Evolutionary conservation across 805 yeast genomes (phyloP).

Genomic region (Candida cerambycidarum): DNA sequence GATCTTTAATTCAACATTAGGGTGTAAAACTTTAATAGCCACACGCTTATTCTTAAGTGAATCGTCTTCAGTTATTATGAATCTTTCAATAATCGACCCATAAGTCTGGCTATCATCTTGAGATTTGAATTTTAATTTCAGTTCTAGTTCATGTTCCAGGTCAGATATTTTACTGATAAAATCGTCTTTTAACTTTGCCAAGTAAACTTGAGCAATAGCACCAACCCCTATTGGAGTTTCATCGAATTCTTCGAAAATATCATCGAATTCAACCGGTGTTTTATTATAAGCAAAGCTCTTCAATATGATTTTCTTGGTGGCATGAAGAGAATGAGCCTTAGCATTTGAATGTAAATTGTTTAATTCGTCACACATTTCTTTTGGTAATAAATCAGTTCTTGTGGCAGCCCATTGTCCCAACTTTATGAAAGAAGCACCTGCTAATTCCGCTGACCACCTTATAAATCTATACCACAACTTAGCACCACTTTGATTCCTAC

Average conservation of each 20-base stretch:
- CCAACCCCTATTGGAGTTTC: slow-evolving; percentile 91
- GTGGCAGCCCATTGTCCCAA: slow-evolving; percentile 99
- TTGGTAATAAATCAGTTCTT: slow-evolving; percentile 88
- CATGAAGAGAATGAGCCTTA: slow-evolving; percentile 62
- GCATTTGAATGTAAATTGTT: slow-evolving; percentile 81
- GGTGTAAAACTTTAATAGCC: slow-evolving; percentile 93
- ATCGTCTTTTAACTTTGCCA: slow-evolving; percentile 56
- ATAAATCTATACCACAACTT: slow-evolving; percentile 68
- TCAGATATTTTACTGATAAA: slow-evolving; percentile 39
- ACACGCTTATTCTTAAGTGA: slow-evolving; percentile 54
- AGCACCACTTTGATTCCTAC: slow-evolving; percentile 52
- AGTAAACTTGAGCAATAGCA: slow-evolving; percentile 95
- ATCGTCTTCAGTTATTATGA: slow-evolving; percentile 35
- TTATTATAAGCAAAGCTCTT: slow-evolving; percentile 45
- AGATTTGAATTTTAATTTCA: slow-evolving; percentile 15
- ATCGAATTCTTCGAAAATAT: slow-evolving; percentile 76
- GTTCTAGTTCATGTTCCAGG: slow-evolving; percentile 22
- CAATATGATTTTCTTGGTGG: slow-evolving; percentile 59
- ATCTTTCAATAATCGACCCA: slow-evolving; percentile 27
- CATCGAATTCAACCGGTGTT: slow-evolving; percentile 51
- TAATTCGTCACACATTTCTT: slow-evolving; percentile 72
- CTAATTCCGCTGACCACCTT: slow-evolving; percentile 67
- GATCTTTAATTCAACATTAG: slow-evolving; percentile 70
- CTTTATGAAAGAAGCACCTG: slow-evolving; percentile 90
- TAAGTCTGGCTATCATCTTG: slow-evolving; percentile 14